Percentiles rank a stretch among this genome's conserved stretches.
These are phyloP conservation scores for Ceratocystis diversiconidia DNA, from an alignment of 2,329 filamentous ascomycete species.

Conservation along the genomic window DNA sequence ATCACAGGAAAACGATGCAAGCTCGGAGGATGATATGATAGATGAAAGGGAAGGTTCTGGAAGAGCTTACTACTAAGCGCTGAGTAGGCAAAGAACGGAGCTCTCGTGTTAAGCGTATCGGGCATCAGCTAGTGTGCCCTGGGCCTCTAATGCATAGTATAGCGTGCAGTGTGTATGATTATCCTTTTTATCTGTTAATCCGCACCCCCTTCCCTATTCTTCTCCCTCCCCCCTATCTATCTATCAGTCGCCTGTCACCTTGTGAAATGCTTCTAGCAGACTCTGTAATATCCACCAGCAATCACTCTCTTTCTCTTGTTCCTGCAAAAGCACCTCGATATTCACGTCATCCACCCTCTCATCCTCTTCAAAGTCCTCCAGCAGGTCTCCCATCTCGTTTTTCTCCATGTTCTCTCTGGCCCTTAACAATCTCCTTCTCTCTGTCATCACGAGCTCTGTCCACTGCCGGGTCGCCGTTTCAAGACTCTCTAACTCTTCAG, in stretches of 20 bases:
- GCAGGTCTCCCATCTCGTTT: constrained; percentile 7
- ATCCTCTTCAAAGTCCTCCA: constrained; percentile 15
- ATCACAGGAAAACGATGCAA: constrained; percentile 28
- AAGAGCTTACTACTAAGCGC: constrained; percentile 19
- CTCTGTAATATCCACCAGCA: neutral
- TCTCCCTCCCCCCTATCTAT: no score
- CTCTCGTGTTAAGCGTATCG: neutral
- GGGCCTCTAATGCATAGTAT: neutral
- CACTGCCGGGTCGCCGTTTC: constrained; percentile 16
- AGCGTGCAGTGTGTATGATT: neutral
- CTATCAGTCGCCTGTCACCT: neutral
- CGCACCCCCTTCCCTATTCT: no score
- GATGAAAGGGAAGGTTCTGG: constrained; percentile 28
- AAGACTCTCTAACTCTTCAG: constrained; percentile 17
- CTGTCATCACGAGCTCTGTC: constrained; percentile 9
- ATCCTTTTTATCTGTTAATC: neutral
- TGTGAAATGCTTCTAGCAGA: neutral
- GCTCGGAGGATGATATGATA: constrained; percentile 32
- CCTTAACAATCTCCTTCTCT: constrained; percentile 5
- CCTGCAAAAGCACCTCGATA: constrained; percentile 5
- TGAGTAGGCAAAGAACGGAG: neutral
- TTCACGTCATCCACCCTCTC: constrained; percentile 9
- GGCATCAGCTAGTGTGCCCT: no score
- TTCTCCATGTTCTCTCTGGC: constrained; percentile 6
- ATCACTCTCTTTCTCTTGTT: neutral